Evolutionary conservation across 345 rosid genomes (phyloP), one percentile per base, ranked within the genome.

Genomic region (Eucalyptus regnans): DNA sequence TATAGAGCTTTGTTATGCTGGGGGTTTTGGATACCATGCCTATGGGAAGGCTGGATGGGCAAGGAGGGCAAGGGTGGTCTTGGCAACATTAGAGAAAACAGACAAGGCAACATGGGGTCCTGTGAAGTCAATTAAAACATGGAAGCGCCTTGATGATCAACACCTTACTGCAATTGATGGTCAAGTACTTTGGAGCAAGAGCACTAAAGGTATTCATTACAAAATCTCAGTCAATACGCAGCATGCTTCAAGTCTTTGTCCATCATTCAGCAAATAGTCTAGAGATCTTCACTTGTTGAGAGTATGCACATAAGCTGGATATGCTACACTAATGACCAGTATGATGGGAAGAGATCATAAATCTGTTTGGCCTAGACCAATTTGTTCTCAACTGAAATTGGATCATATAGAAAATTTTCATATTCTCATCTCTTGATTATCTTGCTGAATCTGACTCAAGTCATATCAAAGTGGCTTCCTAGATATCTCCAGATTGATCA

Each of bases 1-100:
- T 43, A 93, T 96, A 88, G 93, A 97, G 51, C 99, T 97, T 88
- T 97, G 99, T 87, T 97, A 97, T 76, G 99, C 95, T 62, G 99
- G 99, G 83, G 99, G 97, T 25, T 94, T 96, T 90, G 98, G 99
- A 91, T 96, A 97, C 93, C 99, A 96, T 93, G 99, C 97, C 37
- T 98, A 96, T 83, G 99, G 99, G 87, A 94, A 95, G 92, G 97
- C 96, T 52, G 99, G 99, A 12, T 96, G 98, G 98, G 89, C 95
- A 20, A 94, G 99, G 93, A 95, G 99, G 90, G 96, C 95, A 3
- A 94, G 99, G 90, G 93, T 96, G 8, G 95, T 97, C 81, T 91
- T 92, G 48, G 98, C 94, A 80, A 92, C 96, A 68, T 90, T 98
- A 93, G 98, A 94, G 93, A 94, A 93, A 92, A 91, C 91, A 25